phyloP scores from a whole-genome alignment of 192 early-diverging fungal genomes.

The Backusella macrospora region DNA sequence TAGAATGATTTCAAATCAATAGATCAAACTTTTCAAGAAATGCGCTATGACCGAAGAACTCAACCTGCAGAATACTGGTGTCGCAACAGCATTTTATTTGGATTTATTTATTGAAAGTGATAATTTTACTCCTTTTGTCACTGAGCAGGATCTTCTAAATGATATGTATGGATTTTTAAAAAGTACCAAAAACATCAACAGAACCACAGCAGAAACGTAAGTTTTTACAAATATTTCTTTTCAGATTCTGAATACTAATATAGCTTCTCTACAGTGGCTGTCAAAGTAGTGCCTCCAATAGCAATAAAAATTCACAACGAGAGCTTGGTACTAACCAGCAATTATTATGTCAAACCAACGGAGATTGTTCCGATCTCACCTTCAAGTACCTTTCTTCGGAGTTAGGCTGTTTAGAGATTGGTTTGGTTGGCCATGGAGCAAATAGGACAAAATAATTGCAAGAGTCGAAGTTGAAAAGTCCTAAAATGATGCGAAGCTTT shows the following conservation, averaged over 20 bases:
- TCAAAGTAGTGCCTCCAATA: neutral
- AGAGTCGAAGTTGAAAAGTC: neutral
- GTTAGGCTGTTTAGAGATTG: neutral
- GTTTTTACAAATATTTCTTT: neutral
- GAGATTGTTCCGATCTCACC: conserved; percentile 1
- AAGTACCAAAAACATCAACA: neutral
- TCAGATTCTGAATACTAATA: neutral
- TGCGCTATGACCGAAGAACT: neutral
- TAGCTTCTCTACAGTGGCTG: neutral
- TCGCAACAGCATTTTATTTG: neutral
- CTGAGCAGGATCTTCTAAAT: neutral
- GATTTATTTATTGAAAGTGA: neutral
- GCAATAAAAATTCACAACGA: too few species aligned
- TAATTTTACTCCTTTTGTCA: neutral
- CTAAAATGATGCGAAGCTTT: conserved; percentile 13
- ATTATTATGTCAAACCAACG: neutral
- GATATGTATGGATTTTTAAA: conserved; percentile 6
- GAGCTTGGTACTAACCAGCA: neutral
- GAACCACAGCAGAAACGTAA: neutral
- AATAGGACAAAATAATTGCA: conserved; percentile 4
- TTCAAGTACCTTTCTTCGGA: conserved; percentile 1
- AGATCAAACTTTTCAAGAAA: too few species aligned
- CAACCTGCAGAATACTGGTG: neutral
- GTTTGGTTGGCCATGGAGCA: neutral
- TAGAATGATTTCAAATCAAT: too few species aligned